Evolutionary conservation across 257 asterid species (phyloP), one percentile per base, ranked within the genome.

Genomic region (Primulina tabacum): DNA sequence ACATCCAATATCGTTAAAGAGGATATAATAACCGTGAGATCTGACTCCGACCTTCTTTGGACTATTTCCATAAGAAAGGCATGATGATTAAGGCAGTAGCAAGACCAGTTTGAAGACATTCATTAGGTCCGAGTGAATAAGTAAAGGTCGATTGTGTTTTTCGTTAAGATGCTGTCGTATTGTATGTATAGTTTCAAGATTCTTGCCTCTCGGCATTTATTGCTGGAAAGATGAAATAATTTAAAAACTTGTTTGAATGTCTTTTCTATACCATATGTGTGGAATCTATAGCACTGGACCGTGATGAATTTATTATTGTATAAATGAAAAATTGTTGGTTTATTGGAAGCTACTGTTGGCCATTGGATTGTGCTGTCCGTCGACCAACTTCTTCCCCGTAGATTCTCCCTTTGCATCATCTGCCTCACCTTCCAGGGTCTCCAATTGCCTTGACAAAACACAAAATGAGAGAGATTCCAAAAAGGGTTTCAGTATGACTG

Each of bases 21-120:
- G 33, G 84, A 80, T 32, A 26, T 77, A 66, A 90, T 94, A 28
- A 91, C 92, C 0, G 96, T 93, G 78, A 82, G 70, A 76, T 87
- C 96, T n/a, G 89, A 89, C 65, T 56, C 92, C 1, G 84, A 94
- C 79, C 96, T 91, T 72, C 92, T 91, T 21, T 94, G 97, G 99
- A 91, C 97, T 18, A 83, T 91, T 76, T 87, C 99, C 71, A 79
- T 94, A 11, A 88, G 64, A 76, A 78, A 83, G 70, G 78, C 76
- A 38, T 78, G 77, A 73, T 64, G 33, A 64, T 28, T 33, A 43
- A 12, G 53, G 17, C 53, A 43, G n/a, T n/a, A 43, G n/a, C 53
- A 12, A 3, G n/a, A 43, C 6, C 0, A 12, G 17, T 5, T 14
- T 5, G 55, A 47, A 12, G 55, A 0, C 55, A 47, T 12, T 40